Evolutionary conservation across 345 rosid genomes (phyloP).

Genomic region (Lepidium africanum): DNA sequence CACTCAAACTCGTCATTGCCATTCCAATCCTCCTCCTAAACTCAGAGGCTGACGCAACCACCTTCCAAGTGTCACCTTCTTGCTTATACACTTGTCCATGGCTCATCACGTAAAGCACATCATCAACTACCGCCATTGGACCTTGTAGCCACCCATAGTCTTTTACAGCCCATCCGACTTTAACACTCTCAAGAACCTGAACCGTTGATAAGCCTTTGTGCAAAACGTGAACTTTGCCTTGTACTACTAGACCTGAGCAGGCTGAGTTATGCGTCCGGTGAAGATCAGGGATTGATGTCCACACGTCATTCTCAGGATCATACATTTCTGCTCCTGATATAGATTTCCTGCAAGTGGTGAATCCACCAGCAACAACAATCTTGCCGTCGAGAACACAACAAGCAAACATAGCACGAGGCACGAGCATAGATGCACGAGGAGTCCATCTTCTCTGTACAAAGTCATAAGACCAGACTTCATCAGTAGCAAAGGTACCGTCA

Average conservation of each 20-base stretch:
- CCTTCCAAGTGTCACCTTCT: slow-evolving; percentile 44
- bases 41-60: slow-evolving; percentile 65
- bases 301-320: slow-evolving; percentile 70
- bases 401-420: slow-evolving; percentile 95
- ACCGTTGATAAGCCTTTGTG: slow-evolving; percentile 87
- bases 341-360: slow-evolving; percentile 81
- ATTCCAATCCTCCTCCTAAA: slow-evolving; percentile 78
- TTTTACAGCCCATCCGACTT: slow-evolving; percentile 63
- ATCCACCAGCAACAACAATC: slow-evolving; percentile 88
- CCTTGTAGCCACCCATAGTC: slow-evolving; percentile 88
- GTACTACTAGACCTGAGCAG: slow-evolving; percentile 69
- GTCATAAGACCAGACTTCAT: slow-evolving; percentile 94
- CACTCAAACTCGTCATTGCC: slow-evolving; percentile 68
- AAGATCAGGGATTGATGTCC: slow-evolving; percentile 79
- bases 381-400: slow-evolving; percentile 81
- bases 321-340: slow-evolving; percentile 91
- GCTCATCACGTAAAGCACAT: slow-evolving; percentile 61
- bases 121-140: slow-evolving; percentile 76
- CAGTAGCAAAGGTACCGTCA: slow-evolving; percentile 84
- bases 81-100: slow-evolving; percentile 57
- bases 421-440: slow-evolving; percentile 65
- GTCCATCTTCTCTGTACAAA: slow-evolving; percentile 69
- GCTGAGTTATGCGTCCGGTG: slow-evolving; percentile 86
- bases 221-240: slow-evolving; percentile 68
- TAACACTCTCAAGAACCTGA: slow-evolving; percentile 61